These are phyloP conservation scores for Melampsora larici-populina DNA, from an alignment of 1,284 basidiomycete species.

Conservation along the genomic window DNA sequence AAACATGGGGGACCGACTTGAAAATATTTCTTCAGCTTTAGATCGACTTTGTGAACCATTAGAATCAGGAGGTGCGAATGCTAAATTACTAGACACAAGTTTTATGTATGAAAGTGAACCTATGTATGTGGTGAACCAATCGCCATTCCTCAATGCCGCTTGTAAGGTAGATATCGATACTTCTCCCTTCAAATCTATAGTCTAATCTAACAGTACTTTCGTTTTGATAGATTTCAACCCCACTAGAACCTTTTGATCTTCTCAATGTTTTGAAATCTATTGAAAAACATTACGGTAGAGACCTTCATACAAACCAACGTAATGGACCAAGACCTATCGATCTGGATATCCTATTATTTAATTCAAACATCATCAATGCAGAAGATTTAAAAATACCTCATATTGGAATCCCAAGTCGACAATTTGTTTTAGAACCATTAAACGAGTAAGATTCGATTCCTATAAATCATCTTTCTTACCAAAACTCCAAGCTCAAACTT, in stretches of 20 bases:
- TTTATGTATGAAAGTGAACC: slow-evolving; percentile 91
- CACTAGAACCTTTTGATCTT: slow-evolving; percentile 64
- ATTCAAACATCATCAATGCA: slow-evolving; percentile 64
- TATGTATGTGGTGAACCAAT: slow-evolving; percentile 93
- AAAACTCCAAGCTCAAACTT: not conserved
- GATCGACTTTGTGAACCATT: not conserved
- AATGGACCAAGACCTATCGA: slow-evolving; percentile 90
- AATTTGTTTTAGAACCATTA: slow-evolving; percentile 86
- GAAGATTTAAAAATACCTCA: slow-evolving; percentile 75
- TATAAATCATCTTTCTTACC: no score
- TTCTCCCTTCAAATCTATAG: no score
- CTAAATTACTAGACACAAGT: slow-evolving; percentile 71
- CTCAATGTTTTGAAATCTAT: slow-evolving; percentile 70
- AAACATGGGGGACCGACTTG: slow-evolving; percentile 15
- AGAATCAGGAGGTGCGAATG: slow-evolving; percentile 45
- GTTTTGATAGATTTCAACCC: slow-evolving; percentile 66
- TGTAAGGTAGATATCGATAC: slow-evolving; percentile 66
- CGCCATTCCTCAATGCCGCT: slow-evolving; percentile 82
- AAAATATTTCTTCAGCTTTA: slow-evolving; percentile 16
- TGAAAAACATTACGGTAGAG: slow-evolving; percentile 74
- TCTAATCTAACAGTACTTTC: not conserved
- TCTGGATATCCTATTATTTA: slow-evolving; percentile 82
- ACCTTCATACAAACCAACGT: slow-evolving; percentile 64
- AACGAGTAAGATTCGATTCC: slow-evolving; percentile 59
- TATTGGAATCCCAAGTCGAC: slow-evolving; percentile 72